phyloP scores from a whole-genome alignment of 352 stramenopile species.

The Blastocystis sp. region DNA sequence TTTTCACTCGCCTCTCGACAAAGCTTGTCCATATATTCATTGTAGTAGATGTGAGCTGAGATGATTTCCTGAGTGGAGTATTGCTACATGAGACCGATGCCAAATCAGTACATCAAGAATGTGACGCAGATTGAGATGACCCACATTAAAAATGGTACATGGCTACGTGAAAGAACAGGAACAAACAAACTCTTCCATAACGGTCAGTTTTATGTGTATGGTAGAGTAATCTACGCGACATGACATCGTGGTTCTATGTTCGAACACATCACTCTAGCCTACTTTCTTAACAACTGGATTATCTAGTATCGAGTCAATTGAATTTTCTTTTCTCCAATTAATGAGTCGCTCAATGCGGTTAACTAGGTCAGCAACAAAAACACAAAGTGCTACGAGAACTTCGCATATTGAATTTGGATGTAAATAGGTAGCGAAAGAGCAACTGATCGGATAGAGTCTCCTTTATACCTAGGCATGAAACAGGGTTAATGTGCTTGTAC shows the following conservation, averaged over 20 bases:
- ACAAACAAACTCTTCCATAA: constrained; percentile 8
- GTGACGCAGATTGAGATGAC: constrained; percentile 37
- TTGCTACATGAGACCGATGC: neutral
- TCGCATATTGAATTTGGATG: constrained; percentile 29
- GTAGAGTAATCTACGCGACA: constrained; percentile 18
- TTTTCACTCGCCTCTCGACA: constrained; percentile 28
- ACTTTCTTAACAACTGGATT: constrained; percentile 45
- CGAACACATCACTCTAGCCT: neutral
- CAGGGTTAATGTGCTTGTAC: neutral
- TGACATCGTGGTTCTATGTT: constrained; percentile 38
- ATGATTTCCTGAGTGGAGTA: constrained; percentile 45
- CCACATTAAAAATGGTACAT: constrained; percentile 53
- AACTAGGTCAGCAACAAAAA: neutral
- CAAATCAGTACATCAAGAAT: neutral
- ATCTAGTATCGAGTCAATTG: constrained; percentile 21
- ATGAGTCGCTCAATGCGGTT: constrained; percentile 37
- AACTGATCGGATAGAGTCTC: neutral
- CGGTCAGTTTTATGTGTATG: constrained; percentile 23
- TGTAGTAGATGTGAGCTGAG: constrained; percentile 51
- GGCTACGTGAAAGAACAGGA: neutral
- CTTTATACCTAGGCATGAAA: neutral
- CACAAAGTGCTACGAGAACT: neutral
- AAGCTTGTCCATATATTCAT: constrained; percentile 55
- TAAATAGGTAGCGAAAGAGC: constrained; percentile 43
- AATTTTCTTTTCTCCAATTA: constrained; percentile 23